phyloP scores from a whole-genome alignment of 1,284 basidiomycete genomes.

The Tylopilus orsonianus region DNA sequence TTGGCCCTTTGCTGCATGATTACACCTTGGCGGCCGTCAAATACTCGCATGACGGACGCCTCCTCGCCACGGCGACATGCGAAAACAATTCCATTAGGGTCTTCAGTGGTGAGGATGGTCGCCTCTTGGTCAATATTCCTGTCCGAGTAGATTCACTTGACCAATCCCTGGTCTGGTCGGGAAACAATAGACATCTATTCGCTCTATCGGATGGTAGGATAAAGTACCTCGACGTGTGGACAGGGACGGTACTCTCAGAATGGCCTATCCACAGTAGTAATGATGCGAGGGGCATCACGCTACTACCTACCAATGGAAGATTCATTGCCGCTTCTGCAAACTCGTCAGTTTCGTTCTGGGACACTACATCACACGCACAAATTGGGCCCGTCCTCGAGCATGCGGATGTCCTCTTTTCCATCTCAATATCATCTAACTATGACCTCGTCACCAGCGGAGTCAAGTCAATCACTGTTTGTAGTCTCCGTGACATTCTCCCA shows the following conservation, averaged over 20 bases:
- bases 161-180: slow-evolving; percentile 8
- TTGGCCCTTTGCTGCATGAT: slow-evolving; percentile 5
- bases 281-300: not conserved
- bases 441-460: slow-evolving; percentile 1
- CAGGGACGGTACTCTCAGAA: slow-evolving; percentile 3
- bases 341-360: slow-evolving; percentile 16
- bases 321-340: slow-evolving; percentile 4
- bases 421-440: slow-evolving; percentile 9
- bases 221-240: slow-evolving; percentile 1
- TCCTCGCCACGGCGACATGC: slow-evolving; percentile 8
- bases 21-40: not conserved
- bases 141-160: not conserved
- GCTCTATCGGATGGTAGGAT: not conserved
- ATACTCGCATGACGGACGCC: slow-evolving; percentile 9
- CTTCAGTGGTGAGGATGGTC: slow-evolving; percentile 6
- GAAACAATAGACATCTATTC: slow-evolving; percentile 2
- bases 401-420: not conserved
- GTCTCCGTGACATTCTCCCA: slow-evolving; percentile 3
- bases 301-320: slow-evolving; percentile 2
- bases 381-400: slow-evolving; percentile 9
- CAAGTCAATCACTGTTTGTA: not conserved
- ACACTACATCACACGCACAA: slow-evolving; percentile 1
- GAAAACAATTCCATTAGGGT: slow-evolving; percentile 1
- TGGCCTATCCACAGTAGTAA: slow-evolving; percentile 4
- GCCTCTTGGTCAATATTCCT: not conserved